A percentile compares a stretch with the other conserved stretches of the same genome.
Evolutionary conservation across 495 filamentous ascomycete species (phyloP).

Genomic region (Penicillium verhagenii): DNA sequence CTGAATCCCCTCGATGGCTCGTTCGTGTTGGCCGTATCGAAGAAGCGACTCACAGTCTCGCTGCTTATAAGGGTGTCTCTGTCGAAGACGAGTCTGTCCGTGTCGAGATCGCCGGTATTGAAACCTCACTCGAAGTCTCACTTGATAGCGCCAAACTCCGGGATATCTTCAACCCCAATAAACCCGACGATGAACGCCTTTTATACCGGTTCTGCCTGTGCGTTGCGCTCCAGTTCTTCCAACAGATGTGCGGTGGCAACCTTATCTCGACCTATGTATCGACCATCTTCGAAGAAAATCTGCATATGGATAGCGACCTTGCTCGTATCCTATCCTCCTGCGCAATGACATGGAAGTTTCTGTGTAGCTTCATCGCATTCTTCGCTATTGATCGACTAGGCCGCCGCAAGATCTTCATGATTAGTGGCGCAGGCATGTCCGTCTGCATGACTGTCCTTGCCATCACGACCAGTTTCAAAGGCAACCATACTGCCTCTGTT

Average conservation of each 20-base stretch:
- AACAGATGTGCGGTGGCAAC: constrained; percentile 42
- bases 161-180: constrained; percentile 21
- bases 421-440: constrained; percentile 49
- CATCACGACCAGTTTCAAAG: constrained; percentile 36
- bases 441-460: constrained; percentile 49
- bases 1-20: constrained; percentile 51
- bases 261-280: constrained; percentile 33
- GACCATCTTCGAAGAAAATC: constrained; percentile 37
- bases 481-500: constrained; percentile 30
- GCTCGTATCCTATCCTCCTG: constrained; percentile 32
- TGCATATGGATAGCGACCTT: constrained; percentile 24
- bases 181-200: constrained; percentile 27
- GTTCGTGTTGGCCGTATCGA: constrained; percentile 32
- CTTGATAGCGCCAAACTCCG: constrained; percentile 17
- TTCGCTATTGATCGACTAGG: constrained; percentile 54
- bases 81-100: constrained; percentile 27
- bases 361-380: constrained; percentile 48
- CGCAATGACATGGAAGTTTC: constrained; percentile 52
- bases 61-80: constrained; percentile 30
- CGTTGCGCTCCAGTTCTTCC: constrained; percentile 43
- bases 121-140: constrained; percentile 35
- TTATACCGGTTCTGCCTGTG: constrained; percentile 36
- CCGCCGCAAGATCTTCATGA: constrained; percentile 53
- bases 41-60: constrained; percentile 31
- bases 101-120: constrained; percentile 40